Base-by-base conservation (phyloP, 2,329 filamentous ascomycete species). In the Alternaria metachromatica region DNA sequence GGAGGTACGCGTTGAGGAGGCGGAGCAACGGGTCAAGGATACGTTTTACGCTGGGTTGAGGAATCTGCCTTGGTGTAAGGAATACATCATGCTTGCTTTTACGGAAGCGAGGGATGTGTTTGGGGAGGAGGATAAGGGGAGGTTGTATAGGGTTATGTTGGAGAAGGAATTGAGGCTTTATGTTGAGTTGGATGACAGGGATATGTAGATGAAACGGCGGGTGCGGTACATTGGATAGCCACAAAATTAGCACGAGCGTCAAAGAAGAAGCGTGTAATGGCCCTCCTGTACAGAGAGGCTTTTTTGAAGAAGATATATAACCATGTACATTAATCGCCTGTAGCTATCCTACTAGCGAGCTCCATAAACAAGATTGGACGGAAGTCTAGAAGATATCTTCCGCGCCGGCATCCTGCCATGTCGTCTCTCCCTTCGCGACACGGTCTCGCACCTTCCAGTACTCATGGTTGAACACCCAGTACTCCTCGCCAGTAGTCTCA, bases 401-500 rank as follows among this genome's bases (percentile, higher is more conserved):
- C 78, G 94, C 75, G 23, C 88, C 86, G 3, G 74, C 66, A 30
- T 79, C 69, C 66, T 88, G 87, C 94, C 94, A 92, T 77, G 79
- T 72, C 58, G 84, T 84, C 73, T 84, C 84, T 55, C 91, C 88
- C 59, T 85, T 81, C 20, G 89, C 90, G 44, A 90, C 90, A 78
- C 84, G 85, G 55, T 91, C 86, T 65, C 93, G 86, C 73, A 89
- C 84, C 72, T 88, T 85, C 96, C 96, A 99, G 80, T 99, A 99
- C 79, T 92, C 87, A 43, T 91, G 92, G 74, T 89, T 96, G 75
- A 95, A 96, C 70, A 90, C 86, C 96, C 96, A 99, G 81, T 91
- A 97, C 68, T 90, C 87, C 81, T 97, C 93, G 1, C 96, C 94
- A 4, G 95, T 97, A 18, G 92, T 83, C 43, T 92, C 87, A 80